A percentile compares a stretch with the other conserved stretches of the same genome.
Evolutionary conservation across 192 early-diverging fungal species (phyloP).

Genomic region (Backusella circina): DNA sequence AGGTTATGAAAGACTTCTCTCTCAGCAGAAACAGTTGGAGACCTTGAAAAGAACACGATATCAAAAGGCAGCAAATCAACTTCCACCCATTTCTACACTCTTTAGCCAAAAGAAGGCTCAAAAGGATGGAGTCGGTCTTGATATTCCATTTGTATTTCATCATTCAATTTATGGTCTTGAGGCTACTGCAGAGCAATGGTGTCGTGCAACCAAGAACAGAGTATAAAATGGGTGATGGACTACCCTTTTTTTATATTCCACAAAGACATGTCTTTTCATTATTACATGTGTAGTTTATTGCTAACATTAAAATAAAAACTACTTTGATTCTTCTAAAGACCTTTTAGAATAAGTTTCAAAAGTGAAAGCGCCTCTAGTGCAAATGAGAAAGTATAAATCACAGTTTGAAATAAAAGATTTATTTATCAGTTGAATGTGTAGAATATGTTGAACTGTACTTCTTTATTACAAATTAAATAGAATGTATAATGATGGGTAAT

Average conservation of each 20-base stretch:
- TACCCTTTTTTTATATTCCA: background rate
- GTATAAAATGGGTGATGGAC: background rate
- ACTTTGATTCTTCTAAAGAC: background rate
- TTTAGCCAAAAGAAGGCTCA: background rate
- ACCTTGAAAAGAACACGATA: background rate
- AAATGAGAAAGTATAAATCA: too few species aligned
- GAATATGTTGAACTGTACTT: too few species aligned
- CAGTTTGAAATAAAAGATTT: too few species aligned
- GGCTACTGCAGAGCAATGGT: background rate
- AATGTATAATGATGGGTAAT: too few species aligned
- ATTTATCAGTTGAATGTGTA: too few species aligned
- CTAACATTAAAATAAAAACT: background rate
- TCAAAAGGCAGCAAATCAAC: background rate
- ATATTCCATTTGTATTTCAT: constrained; percentile 4
- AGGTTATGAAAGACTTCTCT: background rate
- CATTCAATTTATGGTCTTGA: constrained; percentile 4
- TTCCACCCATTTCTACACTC: background rate
- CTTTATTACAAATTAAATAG: too few species aligned
- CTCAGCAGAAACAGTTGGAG: background rate
- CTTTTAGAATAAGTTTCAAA: background rate
- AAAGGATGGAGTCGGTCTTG: background rate
- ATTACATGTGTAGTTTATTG: background rate
- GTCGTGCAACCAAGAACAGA: background rate
- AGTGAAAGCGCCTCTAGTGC: too few species aligned
- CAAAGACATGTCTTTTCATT: background rate